Evolutionary conservation across 1,139 yeast species (phyloP).

Genomic region (Pichia sp.): DNA sequence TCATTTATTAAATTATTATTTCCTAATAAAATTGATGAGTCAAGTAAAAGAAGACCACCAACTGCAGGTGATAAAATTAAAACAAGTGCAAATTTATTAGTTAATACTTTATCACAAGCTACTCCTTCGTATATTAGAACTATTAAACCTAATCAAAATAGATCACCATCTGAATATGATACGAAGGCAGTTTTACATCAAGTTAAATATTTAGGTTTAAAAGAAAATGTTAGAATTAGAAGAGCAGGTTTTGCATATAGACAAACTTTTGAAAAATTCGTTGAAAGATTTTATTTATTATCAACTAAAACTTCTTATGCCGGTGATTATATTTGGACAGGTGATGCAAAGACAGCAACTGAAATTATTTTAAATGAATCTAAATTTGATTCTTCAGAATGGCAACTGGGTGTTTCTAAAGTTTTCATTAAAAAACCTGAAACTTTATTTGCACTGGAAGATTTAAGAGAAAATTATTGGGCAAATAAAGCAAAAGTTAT

Average conservation of each 20-base stretch:
- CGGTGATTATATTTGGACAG: slow-evolving; percentile 94
- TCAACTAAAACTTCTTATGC: slow-evolving; percentile 93
- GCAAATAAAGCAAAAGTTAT: slow-evolving; percentile 96
- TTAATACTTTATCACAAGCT: slow-evolving; percentile 81
- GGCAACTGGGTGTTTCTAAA: slow-evolving; percentile 89
- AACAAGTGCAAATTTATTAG: slow-evolving; percentile 82
- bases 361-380: slow-evolving; percentile 73
- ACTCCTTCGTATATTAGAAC: slow-evolving; percentile 97
- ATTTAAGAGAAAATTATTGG: slow-evolving; percentile 97
- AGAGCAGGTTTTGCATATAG: slow-evolving; percentile 99
- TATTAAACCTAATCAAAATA: slow-evolving; percentile 93
- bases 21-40: slow-evolving; percentile 72
- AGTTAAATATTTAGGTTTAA: slow-evolving; percentile 90
- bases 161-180: slow-evolving; percentile 86
- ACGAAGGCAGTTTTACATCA: slow-evolving; percentile 89
- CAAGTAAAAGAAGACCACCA: slow-evolving; percentile 80
- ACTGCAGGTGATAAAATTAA: slow-evolving; percentile 98
- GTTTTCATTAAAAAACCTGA: slow-evolving; percentile 97
- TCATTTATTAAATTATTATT: slow-evolving; percentile 61
- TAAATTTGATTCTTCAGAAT: slow-evolving; percentile 73
- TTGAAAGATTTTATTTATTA: slow-evolving; percentile 86
- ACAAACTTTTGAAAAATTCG: slow-evolving; percentile 94
- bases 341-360: slow-evolving; percentile 80
- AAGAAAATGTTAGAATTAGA: slow-evolving; percentile 94
- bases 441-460: slow-evolving; percentile 90